Percentiles rank a stretch among this genome's conserved stretches.
Conservation (phyloP, 345 rosid genomes). For the Xanthoceras sorbifolium region DNA sequence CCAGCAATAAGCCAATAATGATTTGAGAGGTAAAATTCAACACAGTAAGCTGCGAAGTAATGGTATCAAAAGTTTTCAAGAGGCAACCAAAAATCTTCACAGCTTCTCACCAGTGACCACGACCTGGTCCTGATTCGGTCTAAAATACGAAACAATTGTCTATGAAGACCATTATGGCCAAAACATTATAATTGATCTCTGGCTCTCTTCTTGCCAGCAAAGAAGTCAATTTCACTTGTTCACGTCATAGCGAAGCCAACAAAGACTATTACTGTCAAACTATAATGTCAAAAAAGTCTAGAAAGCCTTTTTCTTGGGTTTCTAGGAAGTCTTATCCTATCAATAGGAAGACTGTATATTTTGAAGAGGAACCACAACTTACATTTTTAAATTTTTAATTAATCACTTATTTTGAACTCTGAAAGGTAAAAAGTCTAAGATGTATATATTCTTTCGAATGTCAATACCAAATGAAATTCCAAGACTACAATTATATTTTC, state of each 20-base stretch:
- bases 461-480: not conserved
- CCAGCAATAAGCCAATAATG: not conserved
- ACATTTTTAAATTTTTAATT: not conserved
- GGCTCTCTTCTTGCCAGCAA: not conserved
- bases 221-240: not conserved
- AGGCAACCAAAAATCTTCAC: not conserved
- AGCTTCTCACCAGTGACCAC: not conserved
- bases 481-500: not conserved
- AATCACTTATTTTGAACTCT: not conserved
- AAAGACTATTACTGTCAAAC: not conserved
- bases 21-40: not conserved
- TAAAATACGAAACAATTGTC: not conserved
- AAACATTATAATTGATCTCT: not conserved
- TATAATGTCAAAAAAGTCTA: not conserved
- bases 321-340: too few species aligned
- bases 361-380: not conserved
- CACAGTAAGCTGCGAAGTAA: not conserved
- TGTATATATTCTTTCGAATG: not conserved
- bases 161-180: not conserved
- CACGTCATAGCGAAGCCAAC: not conserved
- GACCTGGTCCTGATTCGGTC: not conserved
- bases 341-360: too few species aligned
- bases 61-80: not conserved
- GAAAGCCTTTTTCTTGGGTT: not conserved
- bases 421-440: not conserved